Base-by-base conservation (phyloP, 73 alveolate species). In the Symbiodinium pilosum region DNA sequence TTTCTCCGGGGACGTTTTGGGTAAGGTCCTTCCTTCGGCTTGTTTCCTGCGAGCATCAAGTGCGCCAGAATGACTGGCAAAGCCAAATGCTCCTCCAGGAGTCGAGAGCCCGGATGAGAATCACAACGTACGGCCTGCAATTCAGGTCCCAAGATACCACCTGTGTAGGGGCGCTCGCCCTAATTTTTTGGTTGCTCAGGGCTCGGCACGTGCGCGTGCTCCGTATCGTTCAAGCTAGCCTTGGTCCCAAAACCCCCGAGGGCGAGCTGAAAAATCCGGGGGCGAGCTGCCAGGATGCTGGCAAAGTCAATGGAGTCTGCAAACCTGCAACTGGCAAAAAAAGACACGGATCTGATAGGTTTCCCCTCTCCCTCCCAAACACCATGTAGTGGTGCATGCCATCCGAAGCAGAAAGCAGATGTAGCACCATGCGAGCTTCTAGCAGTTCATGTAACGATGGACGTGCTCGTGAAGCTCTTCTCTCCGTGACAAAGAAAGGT, bases 81-180 rank as follows among this genome's bases (percentile, higher is more conserved):
- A 52, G 69, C 30, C 20, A 40, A 36, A 39, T 41, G 30, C 68
- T 87, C 94, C 94, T 87, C 94, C 94, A 87, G 40, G 94, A 54
- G 51, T 92, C 99, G n/a, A 99, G 93, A n/a, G 99, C 99, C 71
- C 99, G 93, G 88, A 99, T 94, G 42, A 99, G 99, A 84, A 99
- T 99, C 86, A 99, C 98, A 47, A 99, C 99, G 92, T 96, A 99
- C 11, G 99, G 94, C 94, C 94, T 87, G 32, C 64, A 32, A 32
- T 36, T 6, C 36, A 26, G 36, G 14, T 47, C 21, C 59, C 59
- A 47, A 47, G 59, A 6, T 47, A n/a, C n/a, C n/a, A n/a, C n/a
- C n/a, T n/a, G n/a, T n/a, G n/a, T 47, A 14, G 59, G 21, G 21
- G 14, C 14, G 59, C 59, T 47, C 14, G 59, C 21, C 32, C 54